Evolutionary conservation across 169 alveolate species (phyloP).

Genomic region (Eimeria necatrix): DNA sequence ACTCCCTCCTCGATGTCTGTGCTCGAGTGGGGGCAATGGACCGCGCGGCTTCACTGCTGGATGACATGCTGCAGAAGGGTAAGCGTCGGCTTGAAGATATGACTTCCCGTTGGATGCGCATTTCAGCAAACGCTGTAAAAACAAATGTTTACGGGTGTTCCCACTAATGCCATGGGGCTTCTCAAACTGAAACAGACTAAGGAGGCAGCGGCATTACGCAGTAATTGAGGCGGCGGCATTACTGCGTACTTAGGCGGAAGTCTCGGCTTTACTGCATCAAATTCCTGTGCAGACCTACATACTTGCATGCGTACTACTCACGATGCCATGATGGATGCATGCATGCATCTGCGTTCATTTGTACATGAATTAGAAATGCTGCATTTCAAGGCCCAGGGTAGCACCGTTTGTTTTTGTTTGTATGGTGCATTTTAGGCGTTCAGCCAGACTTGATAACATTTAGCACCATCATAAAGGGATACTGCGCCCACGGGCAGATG

Average conservation of each 20-base stretch:
- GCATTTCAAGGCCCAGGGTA: not conserved
- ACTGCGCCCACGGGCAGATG: constrained; percentile 94
- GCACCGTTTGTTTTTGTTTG: not conserved
- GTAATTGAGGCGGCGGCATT: too few relatives aligned
- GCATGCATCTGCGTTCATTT: not conserved
- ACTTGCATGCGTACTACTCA: not conserved
- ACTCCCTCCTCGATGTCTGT: constrained; percentile 97
- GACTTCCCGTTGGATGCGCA: not conserved
- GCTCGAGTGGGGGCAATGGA: constrained; percentile 94
- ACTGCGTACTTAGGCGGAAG: too few relatives aligned
- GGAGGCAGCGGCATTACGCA: not conserved
- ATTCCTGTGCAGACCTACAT: too few relatives aligned
- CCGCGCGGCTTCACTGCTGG: constrained; percentile 90
- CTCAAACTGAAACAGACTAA: not conserved
- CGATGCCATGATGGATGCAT: not conserved
- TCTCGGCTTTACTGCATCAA: too few relatives aligned
- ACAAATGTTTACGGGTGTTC: not conserved
- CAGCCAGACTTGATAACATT: constrained; percentile 96
- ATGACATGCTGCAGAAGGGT: constrained; percentile 88
- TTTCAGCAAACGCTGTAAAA: not conserved
- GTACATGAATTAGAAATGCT: not conserved
- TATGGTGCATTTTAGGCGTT: constrained; percentile 78
- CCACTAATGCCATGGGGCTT: not conserved
- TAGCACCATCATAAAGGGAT: constrained; percentile 94
- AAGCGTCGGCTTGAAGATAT: constrained; percentile 40